Percentiles rank a stretch among this genome's conserved stretches.
Evolutionary conservation across 1,284 basidiomycete species (phyloP).

Genomic region (Leccinum pachyderme): DNA sequence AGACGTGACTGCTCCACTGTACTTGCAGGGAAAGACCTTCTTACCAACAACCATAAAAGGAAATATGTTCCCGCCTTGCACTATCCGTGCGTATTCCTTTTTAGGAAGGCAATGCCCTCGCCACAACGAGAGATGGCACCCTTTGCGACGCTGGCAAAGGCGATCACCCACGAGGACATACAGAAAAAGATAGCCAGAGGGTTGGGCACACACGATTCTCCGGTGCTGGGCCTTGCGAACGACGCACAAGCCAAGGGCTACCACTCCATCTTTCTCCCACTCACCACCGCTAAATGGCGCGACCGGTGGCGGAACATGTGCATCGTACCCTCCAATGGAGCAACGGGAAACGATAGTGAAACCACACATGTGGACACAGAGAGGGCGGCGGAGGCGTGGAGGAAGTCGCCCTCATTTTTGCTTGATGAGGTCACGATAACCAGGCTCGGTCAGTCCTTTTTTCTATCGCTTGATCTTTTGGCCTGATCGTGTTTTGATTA

Average conservation of each 20-base stretch:
- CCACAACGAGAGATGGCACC: constrained; percentile 22
- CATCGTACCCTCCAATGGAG: constrained; percentile 48
- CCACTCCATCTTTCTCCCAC: constrained; percentile 71
- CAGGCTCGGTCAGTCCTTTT: constrained; percentile 60
- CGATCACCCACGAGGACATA: constrained; percentile 43
- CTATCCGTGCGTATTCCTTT: constrained; percentile 27
- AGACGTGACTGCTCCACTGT: neutral
- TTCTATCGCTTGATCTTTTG: constrained; percentile 13
- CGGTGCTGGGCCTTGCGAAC: constrained; percentile 48
- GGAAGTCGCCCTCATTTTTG: constrained; percentile 76
- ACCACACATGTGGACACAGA: constrained; percentile 52
- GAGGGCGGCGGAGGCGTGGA: constrained; percentile 85
- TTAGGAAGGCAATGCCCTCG: constrained; percentile 11
- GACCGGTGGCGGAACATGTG: constrained; percentile 90
- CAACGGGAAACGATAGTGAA: constrained; percentile 36
- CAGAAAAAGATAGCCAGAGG: constrained; percentile 17
- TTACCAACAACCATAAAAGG: neutral
- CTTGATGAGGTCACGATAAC: constrained; percentile 89
- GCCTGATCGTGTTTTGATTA: constrained; percentile 33
- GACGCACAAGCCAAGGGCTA: constrained; percentile 60
- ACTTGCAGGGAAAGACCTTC: constrained; percentile 2
- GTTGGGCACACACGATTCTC: constrained; percentile 37
- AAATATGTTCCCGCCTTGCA: constrained; percentile 14
- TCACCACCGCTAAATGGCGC: constrained; percentile 87
- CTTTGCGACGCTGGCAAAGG: constrained; percentile 35